Base-by-base conservation (phyloP, 2,329 filamentous ascomycete species). In the Hortaea sp. region DNA sequence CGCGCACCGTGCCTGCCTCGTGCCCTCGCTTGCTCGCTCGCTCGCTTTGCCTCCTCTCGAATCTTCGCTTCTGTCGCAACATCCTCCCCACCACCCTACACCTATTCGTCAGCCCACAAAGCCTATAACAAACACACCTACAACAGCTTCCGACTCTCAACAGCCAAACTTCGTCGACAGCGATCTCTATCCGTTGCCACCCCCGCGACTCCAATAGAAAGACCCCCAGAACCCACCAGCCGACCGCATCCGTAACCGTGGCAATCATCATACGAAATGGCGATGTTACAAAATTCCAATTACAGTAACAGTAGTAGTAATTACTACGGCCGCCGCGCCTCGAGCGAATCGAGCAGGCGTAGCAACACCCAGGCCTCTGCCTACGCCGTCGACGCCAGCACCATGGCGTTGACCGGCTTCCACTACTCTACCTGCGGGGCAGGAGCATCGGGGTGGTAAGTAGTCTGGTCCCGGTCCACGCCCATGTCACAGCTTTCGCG, bases 281-380 rank as follows among this genome's bases (percentile, higher is more conserved):
- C 80, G 76, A 74, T 77, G 68, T 76, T 77, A 69, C 78, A 71
- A 71, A 75, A 73, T 72, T 79, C 73, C 74, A 77, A 76, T 76
- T 80, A 77, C 78, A 85, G 77, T 82, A 73, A 67, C 69, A 76
- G 80, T 85, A 85, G 76, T 80, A 85, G 81, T 77, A 67, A 68
- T 67, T 63, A 63, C 61, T 60, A 63, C 65, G 59, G 62, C 51
- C 11, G 13, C 12, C 59, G 57, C 57, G 62, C 64, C 66, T 71
- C 66, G 62, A 67, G 58, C 60, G 78, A 79, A 76, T 79, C 79
- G 74, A 76, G 70, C 72, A 76, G 77, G 61, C 77, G 77, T 62
- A 75, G 80, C 73, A 84, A 85, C 68, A 82, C 92, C 70, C 83
- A 90, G 73, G 88, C 89, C 71, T 89, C 83, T 68, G 94, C 88